phyloP scores from a whole-genome alignment of 129 eudicot species.

The Escallonia rubra region DNA sequence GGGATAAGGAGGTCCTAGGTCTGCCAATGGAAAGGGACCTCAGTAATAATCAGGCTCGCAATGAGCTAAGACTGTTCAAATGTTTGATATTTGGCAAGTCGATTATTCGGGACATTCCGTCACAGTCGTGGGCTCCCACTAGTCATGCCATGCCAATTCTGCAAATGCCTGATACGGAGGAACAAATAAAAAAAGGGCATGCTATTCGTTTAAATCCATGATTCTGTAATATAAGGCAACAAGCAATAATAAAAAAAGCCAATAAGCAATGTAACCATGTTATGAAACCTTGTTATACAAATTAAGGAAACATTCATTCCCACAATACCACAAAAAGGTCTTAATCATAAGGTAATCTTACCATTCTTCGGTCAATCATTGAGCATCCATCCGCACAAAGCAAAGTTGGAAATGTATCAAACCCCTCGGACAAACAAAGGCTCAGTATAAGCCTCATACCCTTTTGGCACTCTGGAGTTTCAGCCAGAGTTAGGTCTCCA shows the following conservation, averaged over 20 bases:
- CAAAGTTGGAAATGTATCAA: slow-evolving; percentile 90
- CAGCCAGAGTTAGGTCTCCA: slow-evolving; percentile 76
- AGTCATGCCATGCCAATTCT: too few species aligned
- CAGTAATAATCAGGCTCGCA: too few species aligned
- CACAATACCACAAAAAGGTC: too few species aligned
- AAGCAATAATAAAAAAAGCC: neutral
- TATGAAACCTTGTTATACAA: neutral
- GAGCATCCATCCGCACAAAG: slow-evolving; percentile 96
- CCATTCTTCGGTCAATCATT: slow-evolving; percentile 99
- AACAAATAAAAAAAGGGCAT: too few species aligned
- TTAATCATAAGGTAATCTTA: slow-evolving; percentile 26
- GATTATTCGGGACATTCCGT: too few species aligned
- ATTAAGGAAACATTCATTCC: too few species aligned
- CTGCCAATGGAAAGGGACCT: too few species aligned
- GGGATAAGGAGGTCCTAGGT: too few species aligned
- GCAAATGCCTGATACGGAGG: too few species aligned
- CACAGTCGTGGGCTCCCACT: too few species aligned
- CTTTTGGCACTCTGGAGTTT: slow-evolving; percentile 90
- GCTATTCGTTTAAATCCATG: neutral
- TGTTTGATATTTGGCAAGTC: too few species aligned
- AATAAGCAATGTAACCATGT: neutral
- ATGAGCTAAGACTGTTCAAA: too few species aligned
- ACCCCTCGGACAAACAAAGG: slow-evolving; percentile 87
- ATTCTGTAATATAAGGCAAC: neutral
- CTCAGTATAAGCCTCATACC: slow-evolving; percentile 82